Percentiles rank a stretch among this genome's conserved stretches.
phyloP scores from a whole-genome alignment of 148 eudicot genomes.

The Linanthus parryae region DNA sequence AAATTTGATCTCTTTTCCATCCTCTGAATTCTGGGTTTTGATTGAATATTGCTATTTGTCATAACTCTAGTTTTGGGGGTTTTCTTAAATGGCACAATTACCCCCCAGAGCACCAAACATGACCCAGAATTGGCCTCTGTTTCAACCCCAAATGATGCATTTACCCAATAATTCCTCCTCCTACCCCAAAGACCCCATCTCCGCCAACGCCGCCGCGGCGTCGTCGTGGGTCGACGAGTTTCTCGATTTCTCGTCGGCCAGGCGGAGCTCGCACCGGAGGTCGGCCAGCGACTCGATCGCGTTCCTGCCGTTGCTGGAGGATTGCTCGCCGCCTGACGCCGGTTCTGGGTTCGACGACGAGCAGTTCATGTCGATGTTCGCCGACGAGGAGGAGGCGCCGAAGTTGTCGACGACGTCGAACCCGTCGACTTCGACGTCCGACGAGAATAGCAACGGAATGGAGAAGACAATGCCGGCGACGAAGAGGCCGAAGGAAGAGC shows the following conservation, averaged over 20 bases:
- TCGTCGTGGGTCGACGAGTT: constrained; percentile 81
- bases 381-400: constrained; percentile 36
- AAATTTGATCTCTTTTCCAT: no score
- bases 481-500: constrained; percentile 46
- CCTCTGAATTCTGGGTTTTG: no score
- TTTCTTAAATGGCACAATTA: constrained; percentile 52
- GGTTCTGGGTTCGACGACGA: constrained; percentile 65
- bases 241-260: constrained; percentile 68
- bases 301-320: constrained; percentile 48
- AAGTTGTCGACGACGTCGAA: constrained; percentile 20
- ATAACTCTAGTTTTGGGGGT: no score
- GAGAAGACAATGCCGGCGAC: background rate
- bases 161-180: no score
- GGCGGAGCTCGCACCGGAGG: constrained; percentile 61
- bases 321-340: constrained; percentile 16
- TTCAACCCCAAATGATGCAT: constrained; percentile 58
- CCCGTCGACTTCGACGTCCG: constrained; percentile 45
- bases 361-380: constrained; percentile 75
- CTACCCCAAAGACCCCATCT: constrained; percentile 7
- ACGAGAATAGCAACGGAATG: constrained; percentile 30
- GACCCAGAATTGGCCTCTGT: constrained; percentile 58
- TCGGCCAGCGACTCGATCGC: constrained; percentile 77
- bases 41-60: no score
- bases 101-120: constrained; percentile 65
- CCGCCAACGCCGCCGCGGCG: constrained; percentile 17